These are phyloP conservation scores for Sporormia fimetaria DNA, from an alignment of 495 filamentous ascomycete species.

Conservation along the genomic window DNA sequence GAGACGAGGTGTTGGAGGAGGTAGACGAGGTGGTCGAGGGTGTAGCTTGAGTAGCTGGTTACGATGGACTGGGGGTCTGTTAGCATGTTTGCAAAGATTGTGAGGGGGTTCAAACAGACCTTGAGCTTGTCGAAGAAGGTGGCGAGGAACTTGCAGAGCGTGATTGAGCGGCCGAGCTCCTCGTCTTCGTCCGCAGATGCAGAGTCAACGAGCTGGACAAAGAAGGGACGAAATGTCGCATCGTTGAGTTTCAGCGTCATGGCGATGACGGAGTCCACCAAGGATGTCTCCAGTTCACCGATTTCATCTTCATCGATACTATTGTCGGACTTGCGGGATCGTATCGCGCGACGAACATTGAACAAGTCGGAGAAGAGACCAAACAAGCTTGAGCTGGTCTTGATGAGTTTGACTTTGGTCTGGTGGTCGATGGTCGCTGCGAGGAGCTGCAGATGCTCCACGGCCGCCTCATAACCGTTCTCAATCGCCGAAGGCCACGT, in stretches of 20 bases:
- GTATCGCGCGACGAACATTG: conserved; percentile 26
- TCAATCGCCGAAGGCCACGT: conserved; percentile 55
- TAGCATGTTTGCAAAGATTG: conserved; percentile 5
- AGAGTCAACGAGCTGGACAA: conserved; percentile 73
- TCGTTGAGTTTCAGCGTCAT: conserved; percentile 97
- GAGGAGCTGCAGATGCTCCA: conserved; percentile 54
- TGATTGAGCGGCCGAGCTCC: conserved; percentile 46
- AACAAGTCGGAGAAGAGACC: conserved; percentile 54
- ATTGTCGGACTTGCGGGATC: conserved; percentile 27
- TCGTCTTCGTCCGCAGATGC: conserved; percentile 45
- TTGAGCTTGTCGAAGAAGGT: conserved; percentile 74
- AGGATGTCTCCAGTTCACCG: conserved; percentile 49
- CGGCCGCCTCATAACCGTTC: conserved; percentile 47
- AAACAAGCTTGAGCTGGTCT: conserved; percentile 54
- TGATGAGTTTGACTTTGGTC: conserved; percentile 59
- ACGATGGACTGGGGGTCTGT: conserved; percentile 57
- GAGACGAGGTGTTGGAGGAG: conserved; percentile 43
- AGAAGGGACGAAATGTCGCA: conserved; percentile 87
- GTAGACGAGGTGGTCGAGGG: conserved; percentile 60
- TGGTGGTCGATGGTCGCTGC: conserved; percentile 60
- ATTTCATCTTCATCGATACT: conserved; percentile 42
- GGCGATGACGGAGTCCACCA: conserved; percentile 61
- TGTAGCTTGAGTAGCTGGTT: conserved; percentile 75
- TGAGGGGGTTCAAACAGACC: conserved; percentile 31
- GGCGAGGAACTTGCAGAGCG: conserved; percentile 67